These are phyloP conservation scores for Moesziomyces globuligerus DNA, from an alignment of 1,284 basidiomycete species.

Conservation along the genomic window DNA sequence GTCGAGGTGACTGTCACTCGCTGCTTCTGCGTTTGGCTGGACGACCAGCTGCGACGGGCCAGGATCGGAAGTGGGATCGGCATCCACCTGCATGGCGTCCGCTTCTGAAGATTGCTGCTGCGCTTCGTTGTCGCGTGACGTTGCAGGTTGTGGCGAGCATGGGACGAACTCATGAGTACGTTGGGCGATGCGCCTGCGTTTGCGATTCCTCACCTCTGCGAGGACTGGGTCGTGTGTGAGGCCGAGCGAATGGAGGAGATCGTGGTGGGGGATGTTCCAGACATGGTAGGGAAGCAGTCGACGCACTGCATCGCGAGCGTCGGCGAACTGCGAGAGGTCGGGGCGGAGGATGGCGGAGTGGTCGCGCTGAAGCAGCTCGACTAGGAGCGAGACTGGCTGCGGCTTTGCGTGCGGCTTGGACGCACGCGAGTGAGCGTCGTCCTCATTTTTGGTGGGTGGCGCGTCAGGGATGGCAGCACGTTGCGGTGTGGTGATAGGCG, in stretches of 20 bases:
- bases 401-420: conserved; percentile 1
- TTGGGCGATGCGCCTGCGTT: conserved; percentile 29
- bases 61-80: not conserved
- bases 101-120: too few species aligned
- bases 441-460: too few species aligned
- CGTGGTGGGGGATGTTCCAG: conserved; percentile 60
- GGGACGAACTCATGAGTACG: not conserved
- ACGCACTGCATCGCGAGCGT: conserved; percentile 52
- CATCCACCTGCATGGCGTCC: too few species aligned
- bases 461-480: not conserved
- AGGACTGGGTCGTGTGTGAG: conserved; percentile 33
- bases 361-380: conserved; percentile 27
- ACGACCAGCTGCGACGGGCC: not conserved
- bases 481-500: not conserved
- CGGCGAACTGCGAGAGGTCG: conserved; percentile 54
- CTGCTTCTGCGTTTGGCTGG: not conserved
- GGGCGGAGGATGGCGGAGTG: conserved; percentile 54
- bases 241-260: conserved; percentile 36
- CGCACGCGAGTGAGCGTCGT: not conserved
- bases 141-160: too few species aligned
- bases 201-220: conserved; percentile 23
- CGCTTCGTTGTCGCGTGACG: too few species aligned
- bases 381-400: conserved; percentile 11
- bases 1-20: conserved; percentile 3
- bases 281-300: conserved; percentile 64